phyloP scores from a whole-genome alignment of 1,284 basidiomycete species.

The Malassezia equina region DNA sequence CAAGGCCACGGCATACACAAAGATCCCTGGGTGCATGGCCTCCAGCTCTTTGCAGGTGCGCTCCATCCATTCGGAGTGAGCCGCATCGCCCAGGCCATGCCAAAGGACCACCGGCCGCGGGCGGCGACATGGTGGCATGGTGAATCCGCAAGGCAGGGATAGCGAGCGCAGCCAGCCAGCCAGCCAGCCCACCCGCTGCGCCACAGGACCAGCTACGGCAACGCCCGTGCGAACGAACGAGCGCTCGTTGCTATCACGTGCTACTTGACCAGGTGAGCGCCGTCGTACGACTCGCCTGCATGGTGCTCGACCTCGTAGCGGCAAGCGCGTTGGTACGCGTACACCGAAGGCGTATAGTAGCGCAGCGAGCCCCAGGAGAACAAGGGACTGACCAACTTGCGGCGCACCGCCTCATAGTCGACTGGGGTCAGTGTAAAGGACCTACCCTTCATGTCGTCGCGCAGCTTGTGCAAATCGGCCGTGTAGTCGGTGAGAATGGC shows the following conservation, averaged over 20 bases:
- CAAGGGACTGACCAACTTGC: constrained; percentile 1
- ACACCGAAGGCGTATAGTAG: constrained; percentile 13
- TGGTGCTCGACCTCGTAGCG: constrained; percentile 4
- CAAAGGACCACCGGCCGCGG: constrained; percentile 62
- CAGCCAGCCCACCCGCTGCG: too few relatives aligned
- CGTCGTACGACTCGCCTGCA: constrained; percentile 1
- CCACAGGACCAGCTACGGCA: too few relatives aligned
- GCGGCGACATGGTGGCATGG: neutral
- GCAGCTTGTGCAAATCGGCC: constrained; percentile 63
- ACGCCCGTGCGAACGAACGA: too few relatives aligned
- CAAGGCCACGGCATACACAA: constrained; percentile 61
- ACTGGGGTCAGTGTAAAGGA: constrained; percentile 51
- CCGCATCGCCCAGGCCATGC: constrained; percentile 76
- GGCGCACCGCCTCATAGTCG: constrained; percentile 3
- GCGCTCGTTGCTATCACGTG: neutral
- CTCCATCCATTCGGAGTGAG: constrained; percentile 52
- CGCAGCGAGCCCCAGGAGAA: constrained; percentile 4
- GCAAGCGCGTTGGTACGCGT: constrained; percentile 6
- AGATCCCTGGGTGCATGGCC: constrained; percentile 69
- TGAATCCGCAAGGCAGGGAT: too few relatives aligned
- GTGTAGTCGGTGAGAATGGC: constrained; percentile 82
- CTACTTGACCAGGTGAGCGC: neutral
- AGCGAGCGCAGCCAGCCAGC: too few relatives aligned
- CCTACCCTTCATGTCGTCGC: constrained; percentile 54
- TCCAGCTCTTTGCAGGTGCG: constrained; percentile 62